These are phyloP conservation scores for Viola odorata DNA, from an alignment of 345 rosid genomes.

Conservation along the genomic window DNA sequence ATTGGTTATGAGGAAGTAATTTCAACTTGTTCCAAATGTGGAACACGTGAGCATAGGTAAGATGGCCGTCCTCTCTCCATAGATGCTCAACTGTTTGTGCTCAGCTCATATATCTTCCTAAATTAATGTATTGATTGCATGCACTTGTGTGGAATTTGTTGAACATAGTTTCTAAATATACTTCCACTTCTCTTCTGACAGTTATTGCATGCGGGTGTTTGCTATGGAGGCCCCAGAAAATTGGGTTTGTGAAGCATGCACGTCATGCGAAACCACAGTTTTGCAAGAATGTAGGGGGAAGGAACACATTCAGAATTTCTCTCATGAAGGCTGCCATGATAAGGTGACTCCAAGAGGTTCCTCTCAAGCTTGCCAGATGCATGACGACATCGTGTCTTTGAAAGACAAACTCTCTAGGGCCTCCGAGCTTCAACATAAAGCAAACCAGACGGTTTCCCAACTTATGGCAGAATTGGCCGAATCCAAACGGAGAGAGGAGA, in stretches of 20 bases:
- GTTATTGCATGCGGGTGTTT: slow-evolving; percentile 40
- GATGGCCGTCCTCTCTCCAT: slow-evolving; percentile 15
- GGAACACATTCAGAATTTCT: slow-evolving; percentile 6
- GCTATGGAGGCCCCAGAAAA: slow-evolving; percentile 1
- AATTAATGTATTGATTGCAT: neutral
- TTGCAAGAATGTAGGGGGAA: slow-evolving; percentile 7
- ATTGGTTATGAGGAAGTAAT: slow-evolving; percentile 26
- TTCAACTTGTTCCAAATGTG: slow-evolving; percentile 38
- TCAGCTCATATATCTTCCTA: no score
- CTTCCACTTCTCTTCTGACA: slow-evolving; percentile 8
- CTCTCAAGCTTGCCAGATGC: slow-evolving; percentile 12
- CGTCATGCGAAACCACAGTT: slow-evolving; percentile 5
- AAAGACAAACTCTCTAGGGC: no score
- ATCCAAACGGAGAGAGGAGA: no score
- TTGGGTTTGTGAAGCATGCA: slow-evolving; percentile 45
- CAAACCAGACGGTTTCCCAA: no score
- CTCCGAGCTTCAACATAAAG: no score
- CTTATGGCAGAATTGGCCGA: no score
- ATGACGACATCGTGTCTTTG: no score
- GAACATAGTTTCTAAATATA: slow-evolving; percentile 8
- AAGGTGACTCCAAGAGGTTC: neutral
- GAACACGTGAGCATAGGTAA: slow-evolving; percentile 42
- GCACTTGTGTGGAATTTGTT: neutral
- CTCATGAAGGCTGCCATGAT: slow-evolving; percentile 7
- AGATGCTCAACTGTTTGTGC: slow-evolving; percentile 3